These are phyloP conservation scores for Pulveroboletus frians DNA, from an alignment of 768 basidiomycete genomes.

Conservation along the genomic window DNA sequence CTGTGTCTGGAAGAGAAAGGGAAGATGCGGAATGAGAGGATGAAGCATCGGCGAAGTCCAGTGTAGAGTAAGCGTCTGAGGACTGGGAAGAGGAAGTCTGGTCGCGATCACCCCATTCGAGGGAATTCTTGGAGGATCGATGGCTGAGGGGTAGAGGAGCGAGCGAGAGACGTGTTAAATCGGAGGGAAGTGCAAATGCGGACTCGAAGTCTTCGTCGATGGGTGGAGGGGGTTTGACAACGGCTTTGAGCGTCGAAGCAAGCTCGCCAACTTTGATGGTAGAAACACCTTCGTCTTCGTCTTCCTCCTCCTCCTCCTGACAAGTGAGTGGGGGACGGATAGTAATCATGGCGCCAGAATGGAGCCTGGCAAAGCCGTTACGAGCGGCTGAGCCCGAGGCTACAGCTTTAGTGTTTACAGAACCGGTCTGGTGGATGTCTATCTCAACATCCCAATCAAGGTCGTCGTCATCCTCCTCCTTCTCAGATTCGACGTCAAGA, in stretches of 20 bases:
- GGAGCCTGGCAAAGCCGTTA: constrained; percentile 35
- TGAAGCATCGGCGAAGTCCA: constrained; percentile 68
- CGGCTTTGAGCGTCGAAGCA: constrained; percentile 32
- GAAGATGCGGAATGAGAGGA: constrained; percentile 71
- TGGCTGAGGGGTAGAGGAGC: constrained; percentile 72
- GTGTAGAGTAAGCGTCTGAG: constrained; percentile 79
- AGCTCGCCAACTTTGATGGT: constrained; percentile 72
- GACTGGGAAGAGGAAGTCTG: constrained; percentile 79
- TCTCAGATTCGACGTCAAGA: constrained; percentile 54
- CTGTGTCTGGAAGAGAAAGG: constrained; percentile 59
- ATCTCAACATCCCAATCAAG: constrained; percentile 83
- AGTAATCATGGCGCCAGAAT: constrained; percentile 34
- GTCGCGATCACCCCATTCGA: constrained; percentile 85
- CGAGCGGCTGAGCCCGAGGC: constrained; percentile 36
- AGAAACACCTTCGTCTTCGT: constrained; percentile 77
- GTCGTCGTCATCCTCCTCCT: constrained; percentile 58
- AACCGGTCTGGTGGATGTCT: constrained; percentile 56
- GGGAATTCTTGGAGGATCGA: constrained; percentile 74
- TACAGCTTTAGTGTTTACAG: constrained; percentile 41
- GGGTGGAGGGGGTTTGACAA: constrained; percentile 32
- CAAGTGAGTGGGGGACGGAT: constrained; percentile 60
- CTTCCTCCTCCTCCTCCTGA: constrained; percentile 50
- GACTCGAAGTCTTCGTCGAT: constrained; percentile 77
- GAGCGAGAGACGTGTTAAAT: constrained; percentile 78
- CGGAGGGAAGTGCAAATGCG: constrained; percentile 73